Evolutionary conservation across 192 early-diverging fungal species (phyloP), one percentile per base, ranked within the genome.

Genomic region (Glomus cerebriforme): DNA sequence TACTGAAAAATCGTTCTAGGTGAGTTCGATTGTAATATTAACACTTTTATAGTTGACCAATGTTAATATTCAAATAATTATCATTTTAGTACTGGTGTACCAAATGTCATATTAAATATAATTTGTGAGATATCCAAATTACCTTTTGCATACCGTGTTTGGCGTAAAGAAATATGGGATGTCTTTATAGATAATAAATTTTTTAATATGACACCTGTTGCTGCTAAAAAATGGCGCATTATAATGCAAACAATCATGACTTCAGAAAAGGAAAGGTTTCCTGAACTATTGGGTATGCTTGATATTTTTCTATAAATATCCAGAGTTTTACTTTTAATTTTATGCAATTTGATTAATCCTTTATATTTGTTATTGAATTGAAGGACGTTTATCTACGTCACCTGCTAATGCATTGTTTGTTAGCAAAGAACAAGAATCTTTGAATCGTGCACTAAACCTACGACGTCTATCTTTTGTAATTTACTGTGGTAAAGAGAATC

Each of bases 391-490:
- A 67, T 91, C 93, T 12, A 91, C 90, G 7, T 87, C 92, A 22
- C 85, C 95, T 0, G 88, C 93, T 0, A 89, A 84, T 0, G 87
- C 92, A 0, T 74, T 97, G 19, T 97, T 97, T 83, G 90, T 92
- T 2, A 95, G 93, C 60, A 86, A 91, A 32, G 95, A 96, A 74
- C 91, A 93, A 72, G 96, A 97, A 79, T 87, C 91, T 4, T 65
- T 87, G 37, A 85, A 89, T 60, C 85, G 94, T 2, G 90, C 93
- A 1, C 78, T 93, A 12, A 84, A 89, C 43, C 59, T 97, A 2
- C 87, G 96, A n/a, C 82, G 95, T 13, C 64, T 97, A 77, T 90
- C 95, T 3, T 96, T 93, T 89, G 81, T 94, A 1, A 84, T 97
- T 7, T 96, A 88, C 82, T 87, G 88, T 35, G 95, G 93, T 4